phyloP scores from a whole-genome alignment of 352 stramenopile genomes.

The Aphanomyces astaci region DNA sequence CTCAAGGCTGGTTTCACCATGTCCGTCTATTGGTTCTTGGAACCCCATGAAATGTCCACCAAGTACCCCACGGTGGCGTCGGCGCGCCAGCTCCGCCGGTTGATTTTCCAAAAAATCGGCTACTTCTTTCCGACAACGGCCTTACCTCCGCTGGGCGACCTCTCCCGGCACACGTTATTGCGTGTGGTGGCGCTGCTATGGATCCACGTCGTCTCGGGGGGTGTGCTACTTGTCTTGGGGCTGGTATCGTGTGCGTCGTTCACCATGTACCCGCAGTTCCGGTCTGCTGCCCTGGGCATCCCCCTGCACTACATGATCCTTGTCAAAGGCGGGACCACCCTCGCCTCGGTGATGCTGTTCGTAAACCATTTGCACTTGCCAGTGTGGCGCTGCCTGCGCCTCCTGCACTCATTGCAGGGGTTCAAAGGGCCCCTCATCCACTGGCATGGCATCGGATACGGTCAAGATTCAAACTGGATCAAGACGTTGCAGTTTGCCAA shows the following conservation, averaged over 20 bases:
- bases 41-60: slow-evolving; percentile 18
- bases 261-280: slow-evolving; percentile 45
- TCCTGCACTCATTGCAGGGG: slow-evolving; percentile 29
- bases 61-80: slow-evolving; percentile 28
- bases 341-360: slow-evolving; percentile 49
- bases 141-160: slow-evolving; percentile 39
- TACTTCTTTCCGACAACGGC: slow-evolving; percentile 68
- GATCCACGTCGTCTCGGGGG: slow-evolving; percentile 56
- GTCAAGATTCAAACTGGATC: slow-evolving; percentile 59
- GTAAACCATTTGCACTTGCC: slow-evolving; percentile 46
- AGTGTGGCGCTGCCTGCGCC: slow-evolving; percentile 46
- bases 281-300: slow-evolving; percentile 35
- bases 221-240: slow-evolving; percentile 41
- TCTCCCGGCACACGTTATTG: slow-evolving; percentile 68
- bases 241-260: slow-evolving; percentile 41
- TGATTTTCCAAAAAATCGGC: slow-evolving; percentile 46
- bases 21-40: slow-evolving; percentile 54
- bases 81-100: slow-evolving; percentile 23
- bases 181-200: slow-evolving; percentile 57
- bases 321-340: slow-evolving; percentile 44
- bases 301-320: slow-evolving; percentile 57
- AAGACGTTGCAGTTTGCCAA: slow-evolving; percentile 53
- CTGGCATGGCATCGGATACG: slow-evolving; percentile 38
- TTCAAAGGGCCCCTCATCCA: slow-evolving; percentile 31
- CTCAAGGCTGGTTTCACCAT: slow-evolving; percentile 65